Evolutionary conservation across 1,284 basidiomycete species (phyloP).

Genomic region (Malassezia restricta): DNA sequence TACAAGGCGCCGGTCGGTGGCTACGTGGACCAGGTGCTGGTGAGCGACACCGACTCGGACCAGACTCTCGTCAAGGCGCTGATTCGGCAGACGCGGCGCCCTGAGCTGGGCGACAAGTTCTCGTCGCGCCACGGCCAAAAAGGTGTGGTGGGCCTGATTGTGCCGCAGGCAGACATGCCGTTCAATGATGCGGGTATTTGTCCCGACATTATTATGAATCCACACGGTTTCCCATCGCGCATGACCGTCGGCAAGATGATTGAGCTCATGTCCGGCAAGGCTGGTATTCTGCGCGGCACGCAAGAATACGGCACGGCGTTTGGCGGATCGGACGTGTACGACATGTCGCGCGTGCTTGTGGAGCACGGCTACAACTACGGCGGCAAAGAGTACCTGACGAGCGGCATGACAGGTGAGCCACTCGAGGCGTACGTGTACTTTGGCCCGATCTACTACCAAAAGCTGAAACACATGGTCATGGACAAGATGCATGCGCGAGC

Average conservation of each 20-base stretch:
- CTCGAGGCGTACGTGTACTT: slow-evolving; percentile 96
- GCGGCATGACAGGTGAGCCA: slow-evolving; percentile 91
- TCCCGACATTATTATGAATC: slow-evolving; percentile 99
- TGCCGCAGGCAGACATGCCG: slow-evolving; percentile 97
- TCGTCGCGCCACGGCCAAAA: slow-evolving; percentile 97
- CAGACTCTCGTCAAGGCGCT: slow-evolving; percentile 98
- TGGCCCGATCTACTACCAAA: slow-evolving; percentile 89
- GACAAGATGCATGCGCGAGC: slow-evolving; percentile 92
- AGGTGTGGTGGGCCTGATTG: slow-evolving; percentile 94
- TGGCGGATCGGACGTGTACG: slow-evolving; percentile 96
- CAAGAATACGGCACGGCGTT: slow-evolving; percentile 89
- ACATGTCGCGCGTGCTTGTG: slow-evolving; percentile 90
- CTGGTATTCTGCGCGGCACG: slow-evolving; percentile 69
- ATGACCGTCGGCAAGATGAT: slow-evolving; percentile 99
- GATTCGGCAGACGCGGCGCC: slow-evolving; percentile 87
- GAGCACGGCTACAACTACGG: slow-evolving; percentile 92
- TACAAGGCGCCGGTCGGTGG: slow-evolving; percentile 57
- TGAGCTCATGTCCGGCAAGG: slow-evolving; percentile 72
- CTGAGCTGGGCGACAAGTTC: slow-evolving; percentile 97
- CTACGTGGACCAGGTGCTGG: slow-evolving; percentile 93
- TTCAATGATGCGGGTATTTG: slow-evolving; percentile 95
- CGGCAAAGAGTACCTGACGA: slow-evolving; percentile 95
- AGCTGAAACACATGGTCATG: slow-evolving; percentile 59
- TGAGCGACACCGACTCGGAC: slow-evolving; percentile 79
- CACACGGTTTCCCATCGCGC: slow-evolving; percentile 96